Conservation (phyloP, 495 filamentous ascomycete species). For the Penicillium argentinense region DNA sequence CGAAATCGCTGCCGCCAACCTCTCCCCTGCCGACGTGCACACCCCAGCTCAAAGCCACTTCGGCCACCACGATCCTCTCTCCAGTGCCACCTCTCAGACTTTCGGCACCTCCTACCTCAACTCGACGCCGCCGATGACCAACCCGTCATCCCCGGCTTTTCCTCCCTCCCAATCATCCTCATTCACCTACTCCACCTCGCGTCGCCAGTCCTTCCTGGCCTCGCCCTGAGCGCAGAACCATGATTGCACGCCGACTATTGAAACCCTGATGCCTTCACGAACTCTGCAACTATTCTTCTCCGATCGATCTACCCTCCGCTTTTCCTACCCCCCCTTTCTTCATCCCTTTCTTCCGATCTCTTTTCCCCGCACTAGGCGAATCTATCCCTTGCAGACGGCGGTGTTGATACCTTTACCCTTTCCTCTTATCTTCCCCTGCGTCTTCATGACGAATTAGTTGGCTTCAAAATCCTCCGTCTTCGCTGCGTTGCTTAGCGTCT, state of each 20-base stretch:
- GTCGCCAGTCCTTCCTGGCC: conserved; percentile 32
- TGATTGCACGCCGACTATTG: conserved; percentile 17
- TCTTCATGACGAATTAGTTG: conserved; percentile 1
- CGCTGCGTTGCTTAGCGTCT: conserved; percentile 26
- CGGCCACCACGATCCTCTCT: conserved; percentile 21
- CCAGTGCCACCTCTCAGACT: conserved; percentile 31
- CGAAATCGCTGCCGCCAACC: conserved; percentile 30
- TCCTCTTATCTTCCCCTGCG: conserved; percentile 8
- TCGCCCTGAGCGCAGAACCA: conserved; percentile 24
- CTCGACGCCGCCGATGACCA: conserved; percentile 36
- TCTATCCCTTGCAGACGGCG: conserved; percentile 22
- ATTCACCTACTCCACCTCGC: conserved; percentile 30
- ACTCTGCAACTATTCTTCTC: neutral
- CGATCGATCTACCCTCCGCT: neutral
- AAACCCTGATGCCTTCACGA: conserved; percentile 25
- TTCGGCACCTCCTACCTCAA: conserved; percentile 33
- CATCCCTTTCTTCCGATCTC: neutral
- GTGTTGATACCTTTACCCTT: neutral
- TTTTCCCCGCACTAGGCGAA: conserved; percentile 7
- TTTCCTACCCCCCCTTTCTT: neutral
- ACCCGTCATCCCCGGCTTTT: conserved; percentile 43
- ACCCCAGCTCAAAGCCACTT: neutral
- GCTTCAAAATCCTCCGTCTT: conserved; percentile 4
- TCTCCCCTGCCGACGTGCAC: conserved; percentile 22
- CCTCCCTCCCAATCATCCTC: conserved; percentile 27